These are phyloP conservation scores for Mytilinidion resinicola DNA, from an alignment of 495 filamentous ascomycete genomes.

Conservation along the genomic window DNA sequence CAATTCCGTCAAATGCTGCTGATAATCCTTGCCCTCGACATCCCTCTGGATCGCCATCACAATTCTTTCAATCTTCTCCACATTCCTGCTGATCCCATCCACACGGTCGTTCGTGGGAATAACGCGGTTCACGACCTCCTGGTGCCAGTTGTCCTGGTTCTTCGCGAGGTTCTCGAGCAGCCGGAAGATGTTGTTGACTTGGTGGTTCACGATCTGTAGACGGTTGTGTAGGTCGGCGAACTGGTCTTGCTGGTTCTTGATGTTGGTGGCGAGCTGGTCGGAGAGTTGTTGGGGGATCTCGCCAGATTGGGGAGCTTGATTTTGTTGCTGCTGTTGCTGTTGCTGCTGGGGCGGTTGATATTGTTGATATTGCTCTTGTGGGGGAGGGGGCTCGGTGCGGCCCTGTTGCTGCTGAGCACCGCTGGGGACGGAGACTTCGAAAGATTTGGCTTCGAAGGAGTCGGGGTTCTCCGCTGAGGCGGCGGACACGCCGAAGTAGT, in stretches of 20 bases:
- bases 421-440: conserved; percentile 50
- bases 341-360: conserved; percentile 33
- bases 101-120: conserved; percentile 50
- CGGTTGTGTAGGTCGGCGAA: conserved; percentile 78
- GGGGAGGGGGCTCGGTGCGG: conserved; percentile 26
- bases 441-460: conserved; percentile 88
- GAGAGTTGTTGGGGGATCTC: conserved; percentile 20
- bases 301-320: conserved; percentile 8
- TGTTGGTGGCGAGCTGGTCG: conserved; percentile 45
- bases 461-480: conserved; percentile 86
- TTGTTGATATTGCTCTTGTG: conserved; percentile 37
- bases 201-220: conserved; percentile 67
- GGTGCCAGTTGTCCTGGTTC: conserved; percentile 53
- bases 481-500: conserved; percentile 82
- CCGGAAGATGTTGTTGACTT: conserved; percentile 61
- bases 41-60: conserved; percentile 55
- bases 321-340: conserved; percentile 36
- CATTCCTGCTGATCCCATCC: conserved; percentile 36
- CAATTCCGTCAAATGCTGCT: conserved; percentile 60
- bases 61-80: conserved; percentile 54
- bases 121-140: conserved; percentile 39
- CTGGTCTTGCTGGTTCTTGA: conserved; percentile 51
- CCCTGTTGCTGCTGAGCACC: conserved; percentile 28
- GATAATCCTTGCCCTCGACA: conserved; percentile 66
- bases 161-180: conserved; percentile 54